Base-by-base conservation (phyloP, 2,329 filamentous ascomycete species). In the Curvularia hawaiiensis region DNA sequence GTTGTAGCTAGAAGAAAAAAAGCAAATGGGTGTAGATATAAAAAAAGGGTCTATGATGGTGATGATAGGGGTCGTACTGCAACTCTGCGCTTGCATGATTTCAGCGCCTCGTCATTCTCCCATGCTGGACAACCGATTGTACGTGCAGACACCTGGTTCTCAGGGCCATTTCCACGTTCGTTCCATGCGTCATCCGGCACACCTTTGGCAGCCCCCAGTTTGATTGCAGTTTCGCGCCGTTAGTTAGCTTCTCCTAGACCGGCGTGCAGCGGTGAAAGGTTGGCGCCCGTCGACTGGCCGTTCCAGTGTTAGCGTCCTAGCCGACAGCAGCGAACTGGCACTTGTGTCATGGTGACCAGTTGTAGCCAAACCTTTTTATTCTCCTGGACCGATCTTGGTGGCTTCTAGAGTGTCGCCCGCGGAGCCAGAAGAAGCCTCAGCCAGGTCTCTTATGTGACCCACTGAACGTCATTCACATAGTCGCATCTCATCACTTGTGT, bases 111-210 rank as follows among this genome's bases (percentile, higher is more conserved):
- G 14, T 16, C n/a, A 31, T 16, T 16, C 41, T 31, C 41, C 11
- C 22, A 18, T n/a, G 31, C 40, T 38, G 60, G 12, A 68, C 49
- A n/a, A 57, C 51, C 58, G 16, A 63, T 52, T 14, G 51, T 58
- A 14, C 52, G 28, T 6, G 41, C 40, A 16, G 26, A 40, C 2
- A 50, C 24, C 16, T 18, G 35, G 43, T 51, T 14, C 50, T 56
- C 33, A 66, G 18, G 22, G 39, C 20, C 18, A 60, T n/a, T 56
- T 31, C 41, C 69, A n/a, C 16, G 63, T 58, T 45, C 62, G 54
- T 24, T 24, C 20, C 18, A 11, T 58, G 40, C 4, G 63, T 68
- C 28, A 71, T 61, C 24, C 68, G 56, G 43, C 66, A 71, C 5
- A 70, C 63, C 1, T 70, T 62, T 11, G 63, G 66, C 10, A 72